A percentile compares a stretch with the other conserved stretches of the same genome.
These are phyloP conservation scores for Pholiota microspora DNA, from an alignment of 768 basidiomycete species.

Conservation along the genomic window DNA sequence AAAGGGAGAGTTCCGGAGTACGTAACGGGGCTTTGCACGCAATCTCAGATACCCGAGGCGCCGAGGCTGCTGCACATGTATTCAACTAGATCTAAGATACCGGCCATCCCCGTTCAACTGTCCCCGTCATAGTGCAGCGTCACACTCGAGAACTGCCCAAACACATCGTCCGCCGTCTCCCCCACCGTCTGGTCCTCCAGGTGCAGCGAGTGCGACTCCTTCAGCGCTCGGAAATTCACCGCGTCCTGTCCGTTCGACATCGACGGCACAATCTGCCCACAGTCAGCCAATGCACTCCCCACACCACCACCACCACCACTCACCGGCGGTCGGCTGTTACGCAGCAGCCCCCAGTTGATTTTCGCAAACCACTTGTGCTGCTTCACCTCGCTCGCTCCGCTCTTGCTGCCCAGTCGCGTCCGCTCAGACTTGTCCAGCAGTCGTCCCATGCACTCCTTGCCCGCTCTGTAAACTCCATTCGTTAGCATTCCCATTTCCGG, in stretches of 20 bases:
- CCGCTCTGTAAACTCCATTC: constrained; percentile 56
- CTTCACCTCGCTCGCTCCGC: constrained; percentile 98
- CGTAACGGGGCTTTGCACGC: constrained; percentile 31
- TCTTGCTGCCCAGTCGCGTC: constrained; percentile 84
- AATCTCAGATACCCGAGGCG: constrained; percentile 41
- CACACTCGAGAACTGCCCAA: constrained; percentile 87
- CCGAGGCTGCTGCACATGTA: constrained; percentile 31
- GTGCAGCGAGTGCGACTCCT: constrained; percentile 90
- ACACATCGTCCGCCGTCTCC: constrained; percentile 59
- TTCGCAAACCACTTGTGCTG: constrained; percentile 98
- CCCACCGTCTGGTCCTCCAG: constrained; percentile 65
- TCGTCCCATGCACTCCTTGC: constrained; percentile 85
- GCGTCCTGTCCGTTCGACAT: constrained; percentile 78
- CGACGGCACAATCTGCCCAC: constrained; percentile 73
- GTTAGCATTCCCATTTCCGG: constrained; percentile 5
- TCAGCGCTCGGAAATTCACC: constrained; percentile 86
- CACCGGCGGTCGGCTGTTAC: constrained; percentile 92
- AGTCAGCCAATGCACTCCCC: constrained; percentile 19
- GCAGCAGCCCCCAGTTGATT: constrained; percentile 94
- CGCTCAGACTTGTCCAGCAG: constrained; percentile 91
- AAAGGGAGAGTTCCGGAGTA: constrained; percentile 44
- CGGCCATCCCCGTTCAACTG: constrained; percentile 12
- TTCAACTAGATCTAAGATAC: constrained; percentile 19
- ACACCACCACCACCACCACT: constrained; percentile 30
- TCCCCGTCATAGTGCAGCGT: constrained; percentile 86